phyloP scores from a whole-genome alignment of 176 grass and related monocot genomes.

The Avena atlantica region DNA sequence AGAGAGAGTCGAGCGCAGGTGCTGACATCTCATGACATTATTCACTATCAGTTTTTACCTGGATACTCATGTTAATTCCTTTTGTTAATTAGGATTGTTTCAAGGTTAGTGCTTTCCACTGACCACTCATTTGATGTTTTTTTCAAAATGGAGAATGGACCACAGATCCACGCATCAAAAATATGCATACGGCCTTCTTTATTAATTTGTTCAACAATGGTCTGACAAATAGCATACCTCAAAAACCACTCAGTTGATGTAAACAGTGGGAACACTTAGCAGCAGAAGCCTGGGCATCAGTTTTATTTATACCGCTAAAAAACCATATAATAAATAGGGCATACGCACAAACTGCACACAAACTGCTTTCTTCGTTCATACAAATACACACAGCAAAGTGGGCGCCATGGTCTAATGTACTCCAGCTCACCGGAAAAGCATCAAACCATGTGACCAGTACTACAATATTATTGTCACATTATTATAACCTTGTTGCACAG shows the following conservation, averaged over 20 bases:
- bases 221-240: no score
- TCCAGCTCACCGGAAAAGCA: slow-evolving; percentile 36
- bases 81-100: neutral
- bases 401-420: neutral
- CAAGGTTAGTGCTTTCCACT: neutral
- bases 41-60: neutral
- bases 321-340: neutral
- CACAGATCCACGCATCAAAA: no score
- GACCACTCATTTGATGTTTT: no score
- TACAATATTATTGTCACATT: slow-evolving; percentile 30
- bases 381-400: slow-evolving; percentile 32
- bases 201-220: no score
- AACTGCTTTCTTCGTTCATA: slow-evolving; percentile 36
- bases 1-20: no score
- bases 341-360: neutral
- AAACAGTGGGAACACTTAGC: neutral
- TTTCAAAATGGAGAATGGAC: no score
- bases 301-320: neutral
- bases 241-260: neutral
- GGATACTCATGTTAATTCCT: neutral
- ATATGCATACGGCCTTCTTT: no score
- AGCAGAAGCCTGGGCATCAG: neutral
- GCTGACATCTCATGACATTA: neutral
- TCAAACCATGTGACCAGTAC: neutral
- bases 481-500: slow-evolving; percentile 26